These are phyloP conservation scores for Acanthamoeba lenticulata DNA, from an alignment of 208 protist genomes.

Conservation along the genomic window DNA sequence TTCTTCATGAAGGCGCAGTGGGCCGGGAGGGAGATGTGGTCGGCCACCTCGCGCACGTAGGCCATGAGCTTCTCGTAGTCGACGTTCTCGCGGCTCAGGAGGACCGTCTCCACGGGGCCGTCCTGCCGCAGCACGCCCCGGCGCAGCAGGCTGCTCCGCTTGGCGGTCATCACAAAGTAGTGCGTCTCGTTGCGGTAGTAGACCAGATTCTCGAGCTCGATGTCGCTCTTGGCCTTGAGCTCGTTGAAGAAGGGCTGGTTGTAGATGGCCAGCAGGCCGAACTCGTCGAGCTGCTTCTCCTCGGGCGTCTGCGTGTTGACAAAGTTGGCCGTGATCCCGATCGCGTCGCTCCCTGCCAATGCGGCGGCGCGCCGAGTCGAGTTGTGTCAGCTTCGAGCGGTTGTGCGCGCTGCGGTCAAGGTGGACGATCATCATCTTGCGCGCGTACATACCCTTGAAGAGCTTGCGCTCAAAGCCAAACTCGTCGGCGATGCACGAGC, in stretches of 20 bases:
- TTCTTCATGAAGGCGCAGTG: constrained; percentile 29
- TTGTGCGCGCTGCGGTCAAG: no score
- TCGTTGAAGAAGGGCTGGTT: constrained; percentile 71
- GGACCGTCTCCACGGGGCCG: not conserved
- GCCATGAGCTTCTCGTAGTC: not conserved
- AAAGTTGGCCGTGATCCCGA: constrained; percentile 72
- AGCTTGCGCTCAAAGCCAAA: constrained; percentile 62
- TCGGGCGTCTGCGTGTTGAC: constrained; percentile 53
- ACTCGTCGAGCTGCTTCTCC: constrained; percentile 60
- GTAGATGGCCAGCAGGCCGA: constrained; percentile 39
- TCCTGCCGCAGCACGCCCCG: constrained; percentile 32
- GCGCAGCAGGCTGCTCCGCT: not conserved
- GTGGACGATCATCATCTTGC: not conserved
- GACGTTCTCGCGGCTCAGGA: constrained; percentile 9
- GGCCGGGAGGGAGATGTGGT: constrained; percentile 2
- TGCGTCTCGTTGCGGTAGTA: constrained; percentile 71
- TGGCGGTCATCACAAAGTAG: constrained; percentile 73
- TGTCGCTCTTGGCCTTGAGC: constrained; percentile 57
- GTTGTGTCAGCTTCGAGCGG: no score
- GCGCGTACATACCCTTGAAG: constrained; percentile 50
- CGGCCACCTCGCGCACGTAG: constrained; percentile 46
- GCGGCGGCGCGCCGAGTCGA: not conserved
- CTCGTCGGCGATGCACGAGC: constrained; percentile 35
- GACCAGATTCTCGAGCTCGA: constrained; percentile 71
- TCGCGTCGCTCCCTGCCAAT: constrained; percentile 43